phyloP scores from a whole-genome alignment of 495 filamentous ascomycete species.

The Penicillium ochrochloron region DNA sequence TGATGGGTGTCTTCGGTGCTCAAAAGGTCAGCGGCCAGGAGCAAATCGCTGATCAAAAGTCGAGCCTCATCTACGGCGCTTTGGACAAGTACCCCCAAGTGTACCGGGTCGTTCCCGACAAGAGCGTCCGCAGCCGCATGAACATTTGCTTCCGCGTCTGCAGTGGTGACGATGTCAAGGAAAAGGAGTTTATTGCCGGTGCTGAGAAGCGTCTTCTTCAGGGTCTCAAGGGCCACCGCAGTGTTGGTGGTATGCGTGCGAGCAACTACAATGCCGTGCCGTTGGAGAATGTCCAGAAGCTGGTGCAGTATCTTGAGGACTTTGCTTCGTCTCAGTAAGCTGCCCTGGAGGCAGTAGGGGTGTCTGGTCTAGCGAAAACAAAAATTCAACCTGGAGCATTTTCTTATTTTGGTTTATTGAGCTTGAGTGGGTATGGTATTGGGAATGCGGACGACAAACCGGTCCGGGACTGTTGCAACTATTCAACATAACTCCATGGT shows the following conservation, averaged over 20 bases:
- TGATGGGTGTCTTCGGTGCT: conserved; percentile 61
- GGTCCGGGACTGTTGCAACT: conserved; percentile 26
- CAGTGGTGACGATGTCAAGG: conserved; percentile 58
- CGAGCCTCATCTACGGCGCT: conserved; percentile 70
- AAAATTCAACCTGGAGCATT: conserved; percentile 24
- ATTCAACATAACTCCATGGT: conserved; percentile 36
- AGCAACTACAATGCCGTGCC: conserved; percentile 67
- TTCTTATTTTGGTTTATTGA: conserved; percentile 8
- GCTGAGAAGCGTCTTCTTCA: conserved; percentile 57
- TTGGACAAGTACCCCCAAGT: conserved; percentile 71
- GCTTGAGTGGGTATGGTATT: conserved; percentile 21
- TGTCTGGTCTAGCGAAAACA: conserved; percentile 8
- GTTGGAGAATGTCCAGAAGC: conserved; percentile 61
- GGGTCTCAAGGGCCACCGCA: conserved; percentile 82
- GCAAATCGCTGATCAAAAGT: conserved; percentile 70
- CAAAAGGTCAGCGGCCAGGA: conserved; percentile 69
- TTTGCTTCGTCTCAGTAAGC: conserved; percentile 52
- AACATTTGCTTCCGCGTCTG: conserved; percentile 86
- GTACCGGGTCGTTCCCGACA: conserved; percentile 76
- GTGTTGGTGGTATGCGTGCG: conserved; percentile 65
- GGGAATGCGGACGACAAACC: conserved; percentile 13
- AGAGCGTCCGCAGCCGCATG: conserved; percentile 78
- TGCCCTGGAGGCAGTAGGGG: conserved; percentile 5
- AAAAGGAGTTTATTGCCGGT: conserved; percentile 78
- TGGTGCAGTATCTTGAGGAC: conserved; percentile 62